phyloP scores from a whole-genome alignment of 495 filamentous ascomycete genomes.

The Aspergillus olivimuriae region DNA sequence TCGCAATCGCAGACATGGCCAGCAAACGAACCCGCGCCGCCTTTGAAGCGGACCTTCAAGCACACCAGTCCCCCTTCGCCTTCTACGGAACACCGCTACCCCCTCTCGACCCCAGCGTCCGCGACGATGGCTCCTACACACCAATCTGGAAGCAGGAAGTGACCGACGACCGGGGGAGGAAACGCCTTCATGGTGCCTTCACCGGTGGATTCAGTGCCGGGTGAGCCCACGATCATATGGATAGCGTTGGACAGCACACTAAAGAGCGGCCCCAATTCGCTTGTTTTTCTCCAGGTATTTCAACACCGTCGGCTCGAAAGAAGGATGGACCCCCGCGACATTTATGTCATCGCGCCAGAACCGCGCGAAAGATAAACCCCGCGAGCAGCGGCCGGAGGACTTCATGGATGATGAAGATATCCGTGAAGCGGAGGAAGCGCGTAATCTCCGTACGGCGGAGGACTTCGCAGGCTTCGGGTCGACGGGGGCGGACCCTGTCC shows the following conservation, averaged over 20 bases:
- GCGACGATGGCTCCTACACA: constrained; percentile 91
- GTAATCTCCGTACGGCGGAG: constrained; percentile 61
- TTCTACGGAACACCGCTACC: constrained; percentile 84
- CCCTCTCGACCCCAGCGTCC: constrained; percentile 64
- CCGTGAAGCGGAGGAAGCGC: constrained; percentile 74
- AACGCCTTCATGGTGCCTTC: constrained; percentile 92
- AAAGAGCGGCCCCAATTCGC: constrained; percentile 20
- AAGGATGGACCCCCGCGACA: constrained; percentile 89
- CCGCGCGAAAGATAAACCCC: constrained; percentile 63
- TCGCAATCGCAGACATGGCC: constrained; percentile 43
- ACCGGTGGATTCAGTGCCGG: constrained; percentile 96
- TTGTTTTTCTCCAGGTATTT: constrained; percentile 63
- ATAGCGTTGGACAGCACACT: constrained; percentile 21
- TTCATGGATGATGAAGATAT: constrained; percentile 99
- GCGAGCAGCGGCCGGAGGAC: constrained; percentile 71
- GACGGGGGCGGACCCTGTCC: constrained; percentile 49
- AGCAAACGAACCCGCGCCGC: constrained; percentile 71
- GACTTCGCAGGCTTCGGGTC: constrained; percentile 74
- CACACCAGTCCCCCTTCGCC: constrained; percentile 71
- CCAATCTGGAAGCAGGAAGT: constrained; percentile 98
- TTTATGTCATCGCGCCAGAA: constrained; percentile 87
- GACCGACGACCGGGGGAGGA: constrained; percentile 84
- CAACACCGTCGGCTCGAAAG: constrained; percentile 96
- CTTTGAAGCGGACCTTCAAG: constrained; percentile 71
- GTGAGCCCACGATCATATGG: constrained; percentile 44